Evolutionary conservation across 164 flowering plant species (phyloP), one percentile per base, ranked within the genome.

Genomic region (Annona cherimola): DNA sequence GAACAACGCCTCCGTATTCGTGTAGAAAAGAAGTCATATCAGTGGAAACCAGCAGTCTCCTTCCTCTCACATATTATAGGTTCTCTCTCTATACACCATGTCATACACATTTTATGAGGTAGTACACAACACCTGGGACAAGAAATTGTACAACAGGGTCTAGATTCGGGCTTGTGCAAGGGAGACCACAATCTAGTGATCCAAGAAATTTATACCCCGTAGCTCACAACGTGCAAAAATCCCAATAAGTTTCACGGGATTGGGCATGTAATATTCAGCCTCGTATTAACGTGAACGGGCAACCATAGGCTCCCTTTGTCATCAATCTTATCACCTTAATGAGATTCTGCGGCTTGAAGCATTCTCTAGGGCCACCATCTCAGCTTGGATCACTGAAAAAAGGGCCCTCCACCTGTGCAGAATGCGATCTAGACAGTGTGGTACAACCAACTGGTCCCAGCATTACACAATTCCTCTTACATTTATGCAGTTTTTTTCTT

Each of bases 401-500:
- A 9, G 57, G 57, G 57, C 57, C 57, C 35, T 26, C 57, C 18
- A 50, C 57, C 57, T 50, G 57, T 50, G 14, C 57, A 50, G 14
- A 50, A 11, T 50, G 57, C 9, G 14, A 50, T 3, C 57, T 16
- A 50, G 14, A 50, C 14, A 16, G 57, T 9, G 14, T 16, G 14
- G 57, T 50, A 8, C 57, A 50, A 16, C 14, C 18, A 16, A 50
- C 14, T 16, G 57, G 57, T 16, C 57, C 57, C 57, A 64, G 3
- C 35, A 61, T n/a, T 61, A 18, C n/a, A 61, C n/a, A 61, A 7
- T 20, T n/a, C 35, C 35, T 61, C 35, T 4, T 40, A 64, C 16
- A 43, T 64, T 42, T 39, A 64, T 64, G 42, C 41, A 40, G 45
- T 26, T 68, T 26, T 44, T 63, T 40, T 42, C 81, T 87, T 86